Evolutionary conservation across 805 yeast species (phyloP).

Genomic region (Barnettozyma botsteinii): DNA sequence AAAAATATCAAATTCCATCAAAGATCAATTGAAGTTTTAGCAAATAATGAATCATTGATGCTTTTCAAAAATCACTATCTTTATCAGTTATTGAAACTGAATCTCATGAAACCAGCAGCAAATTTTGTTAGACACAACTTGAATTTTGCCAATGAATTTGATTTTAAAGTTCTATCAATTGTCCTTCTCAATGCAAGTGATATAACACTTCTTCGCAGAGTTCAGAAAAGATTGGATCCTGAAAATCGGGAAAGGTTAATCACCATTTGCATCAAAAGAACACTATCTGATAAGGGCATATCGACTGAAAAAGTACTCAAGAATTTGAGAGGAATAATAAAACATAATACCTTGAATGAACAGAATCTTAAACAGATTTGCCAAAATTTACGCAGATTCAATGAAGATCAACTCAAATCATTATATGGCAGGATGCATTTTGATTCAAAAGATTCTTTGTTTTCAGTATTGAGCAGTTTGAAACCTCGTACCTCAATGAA

Average conservation of each 20-base stretch:
- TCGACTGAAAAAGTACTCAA: background rate
- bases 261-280: background rate
- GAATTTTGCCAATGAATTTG: background rate
- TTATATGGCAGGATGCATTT: background rate
- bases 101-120: slow-evolving; percentile 2
- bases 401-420: background rate
- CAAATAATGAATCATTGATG: background rate
- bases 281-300: background rate
- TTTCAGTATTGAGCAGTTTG: background rate
- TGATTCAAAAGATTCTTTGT: background rate
- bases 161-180: slow-evolving; percentile 1
- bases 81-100: slow-evolving; percentile 8
- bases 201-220: background rate
- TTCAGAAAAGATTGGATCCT: background rate
- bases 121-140: background rate
- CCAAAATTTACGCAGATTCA: background rate
- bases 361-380: background rate
- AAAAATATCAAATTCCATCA: slow-evolving; percentile 8
- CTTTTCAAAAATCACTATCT: slow-evolving; percentile 12
- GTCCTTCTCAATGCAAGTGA: background rate
- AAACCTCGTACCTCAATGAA: background rate
- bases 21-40: slow-evolving; percentile 4
- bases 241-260: background rate
- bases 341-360: background rate
- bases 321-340: background rate